Percentiles rank a stretch among this genome's conserved stretches.
These are phyloP conservation scores for Aspergillus neotritici DNA, from an alignment of 2,329 filamentous ascomycete genomes.

Conservation along the genomic window DNA sequence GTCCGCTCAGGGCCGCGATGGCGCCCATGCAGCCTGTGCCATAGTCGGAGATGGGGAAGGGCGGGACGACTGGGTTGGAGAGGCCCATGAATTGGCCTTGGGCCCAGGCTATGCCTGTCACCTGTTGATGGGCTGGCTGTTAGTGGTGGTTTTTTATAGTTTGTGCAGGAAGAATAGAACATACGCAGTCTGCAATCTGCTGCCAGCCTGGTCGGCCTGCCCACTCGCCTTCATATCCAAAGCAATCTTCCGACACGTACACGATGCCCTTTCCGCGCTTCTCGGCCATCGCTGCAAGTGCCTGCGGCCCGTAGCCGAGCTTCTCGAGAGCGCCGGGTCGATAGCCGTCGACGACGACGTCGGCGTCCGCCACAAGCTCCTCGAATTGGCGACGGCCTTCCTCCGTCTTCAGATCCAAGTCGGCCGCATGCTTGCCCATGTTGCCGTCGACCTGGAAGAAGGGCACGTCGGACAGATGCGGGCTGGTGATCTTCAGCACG, in stretches of 20 bases:
- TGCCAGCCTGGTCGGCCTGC: slow-evolving; percentile 62
- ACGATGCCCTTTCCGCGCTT: slow-evolving; percentile 58
- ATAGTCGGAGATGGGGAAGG: slow-evolving; percentile 56
- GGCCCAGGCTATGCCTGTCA: slow-evolving; percentile 39
- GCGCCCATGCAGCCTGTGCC: slow-evolving; percentile 68
- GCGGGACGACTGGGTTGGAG: slow-evolving; percentile 36
- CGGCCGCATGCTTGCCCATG: slow-evolving; percentile 62
- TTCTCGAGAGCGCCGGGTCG: slow-evolving; percentile 59
- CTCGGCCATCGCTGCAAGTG: slow-evolving; percentile 49
- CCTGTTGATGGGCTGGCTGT: slow-evolving; percentile 22
- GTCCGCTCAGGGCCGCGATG: slow-evolving; percentile 59
- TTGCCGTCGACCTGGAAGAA: slow-evolving; percentile 70
- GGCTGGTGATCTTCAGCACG: slow-evolving; percentile 65
- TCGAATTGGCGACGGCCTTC: slow-evolving; percentile 55
- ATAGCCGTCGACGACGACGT: slow-evolving; percentile 65
- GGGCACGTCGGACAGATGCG: slow-evolving; percentile 62
- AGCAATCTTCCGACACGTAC: slow-evolving; percentile 66
- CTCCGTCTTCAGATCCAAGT: slow-evolving; percentile 56
- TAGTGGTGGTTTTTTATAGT: not conserved
- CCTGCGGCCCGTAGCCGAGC: slow-evolving; percentile 58
- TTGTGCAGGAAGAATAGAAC: slow-evolving; percentile 15
- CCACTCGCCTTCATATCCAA: slow-evolving; percentile 61
- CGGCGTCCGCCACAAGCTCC: slow-evolving; percentile 54
- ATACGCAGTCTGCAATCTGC: slow-evolving; percentile 62
- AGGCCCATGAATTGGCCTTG: slow-evolving; percentile 40